These are phyloP conservation scores for Sugiyamaella americana DNA, from an alignment of 805 yeast species.

Conservation along the genomic window DNA sequence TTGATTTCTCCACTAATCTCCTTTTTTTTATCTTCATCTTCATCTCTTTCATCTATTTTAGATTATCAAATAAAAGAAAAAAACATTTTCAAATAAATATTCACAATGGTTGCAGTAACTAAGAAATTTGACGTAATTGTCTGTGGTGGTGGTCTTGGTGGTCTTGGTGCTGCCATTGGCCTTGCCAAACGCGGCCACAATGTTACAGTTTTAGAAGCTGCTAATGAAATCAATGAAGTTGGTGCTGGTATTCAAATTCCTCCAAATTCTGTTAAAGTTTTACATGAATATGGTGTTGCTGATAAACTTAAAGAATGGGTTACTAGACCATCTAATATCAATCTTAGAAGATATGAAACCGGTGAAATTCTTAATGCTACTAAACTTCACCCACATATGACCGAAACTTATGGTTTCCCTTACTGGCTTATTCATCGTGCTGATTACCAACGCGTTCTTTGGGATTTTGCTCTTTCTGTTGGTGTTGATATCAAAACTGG, in stretches of 20 bases:
- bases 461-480: constrained; percentile 23
- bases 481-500: constrained; percentile 23
- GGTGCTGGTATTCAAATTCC: constrained; percentile 35
- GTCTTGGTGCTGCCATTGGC: constrained; percentile 30
- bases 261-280: constrained; percentile 27
- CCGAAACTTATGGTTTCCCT: constrained; percentile 22
- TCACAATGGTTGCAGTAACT: neutral
- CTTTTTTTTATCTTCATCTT: too few species aligned
- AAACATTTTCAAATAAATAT: neutral
- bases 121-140: constrained; percentile 18
- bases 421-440: constrained; percentile 31
- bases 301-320: constrained; percentile 15
- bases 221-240: constrained; percentile 29
- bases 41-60: too few species aligned
- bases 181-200: constrained; percentile 26
- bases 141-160: constrained; percentile 34
- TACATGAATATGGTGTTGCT: constrained; percentile 24
- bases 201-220: constrained; percentile 29
- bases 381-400: constrained; percentile 22
- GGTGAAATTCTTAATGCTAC: constrained; percentile 24
- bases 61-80: too few species aligned
- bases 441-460: constrained; percentile 27
- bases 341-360: constrained; percentile 20
- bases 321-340: constrained; percentile 7
- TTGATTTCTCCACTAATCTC: too few species aligned